Base-by-base conservation (phyloP, 2,329 filamentous ascomycete genomes). In the Trichoderma arundinaceum region DNA sequence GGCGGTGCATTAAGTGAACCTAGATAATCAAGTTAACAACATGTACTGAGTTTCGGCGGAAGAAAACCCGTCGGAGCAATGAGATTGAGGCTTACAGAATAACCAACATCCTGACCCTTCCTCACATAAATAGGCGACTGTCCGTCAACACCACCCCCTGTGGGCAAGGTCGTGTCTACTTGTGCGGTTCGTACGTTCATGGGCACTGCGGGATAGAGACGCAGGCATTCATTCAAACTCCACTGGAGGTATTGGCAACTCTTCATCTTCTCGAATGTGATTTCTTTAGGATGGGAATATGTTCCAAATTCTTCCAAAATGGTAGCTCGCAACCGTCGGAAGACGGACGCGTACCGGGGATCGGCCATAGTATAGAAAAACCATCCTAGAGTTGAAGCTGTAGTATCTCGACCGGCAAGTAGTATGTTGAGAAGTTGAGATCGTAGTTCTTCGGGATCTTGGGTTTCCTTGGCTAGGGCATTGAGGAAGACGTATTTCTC, bases 401-500 rank as follows among this genome's bases (percentile, higher is more conserved):
- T 86, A 1, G 84, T 86, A 69, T 87, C 84, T n/a, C 84, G 79
- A 0, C 82, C 83, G 0, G 83, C 84, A 46, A 88, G 80, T 52
- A 72, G 68, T 41, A 80, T 75, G 59, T 79, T 77, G 63, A 79
- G 71, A 22, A 78, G 66, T 56, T 79, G 72, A 48, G 70, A 71
- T 38, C 71, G 69, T 48, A 76, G 68, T 48, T 71, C 68, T 2
- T 65, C 54, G 1, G 71, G 71, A 46, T 74, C 72, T 13, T 68
- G 63, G 7, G 73, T 74, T 15, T 83, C 77, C 68, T 73, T 62
- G 2, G 72, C 72, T 17, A 77, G 69, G 32, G 73, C 75, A 41
- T 73, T 67, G 7, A 77, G 70, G 64, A 77, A 77, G 49, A 77
- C 68, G 41, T 78, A 78, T 43, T 71, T 70, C 28, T 66, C 49